Base-by-base conservation (phyloP, 2,329 filamentous ascomycete genomes). In the Fusarium bactridioides region DNA sequence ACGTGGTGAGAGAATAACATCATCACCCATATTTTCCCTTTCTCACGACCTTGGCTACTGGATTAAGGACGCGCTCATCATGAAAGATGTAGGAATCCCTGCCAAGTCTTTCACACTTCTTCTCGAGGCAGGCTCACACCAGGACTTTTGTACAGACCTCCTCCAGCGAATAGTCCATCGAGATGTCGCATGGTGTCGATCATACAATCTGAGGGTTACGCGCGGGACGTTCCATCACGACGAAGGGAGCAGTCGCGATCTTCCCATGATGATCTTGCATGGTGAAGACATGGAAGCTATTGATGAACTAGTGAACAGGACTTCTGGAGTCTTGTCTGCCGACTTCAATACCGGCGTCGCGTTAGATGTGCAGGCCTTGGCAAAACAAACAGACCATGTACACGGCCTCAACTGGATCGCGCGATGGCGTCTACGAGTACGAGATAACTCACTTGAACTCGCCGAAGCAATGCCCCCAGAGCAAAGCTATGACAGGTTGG, bases 381-480 rank as follows among this genome's bases (percentile, higher is more conserved):
- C 43, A 0, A 13, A 9, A 0, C 1, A 45, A 5, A 45, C 43
- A 23, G 5, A 45, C 18, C 11, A 45, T 6, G 5, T 45, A 8
- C 0, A 45, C 18, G 18, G 43, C 18, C 10, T 0, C 8, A 0
- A 13, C 5, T 45, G 43, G 43, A 0, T 19, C 16, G 0, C 1
- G 7, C 0, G 3, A 44, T 44, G 43, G 43, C 41, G 27, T 25
- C 23, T 25, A 25, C 23, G 23, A 25, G 23, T 25, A 25, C 23
- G 23, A 25, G 23, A 25, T 25, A 25, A 25, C 23, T 25, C 23
- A 25, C 23, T 25, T 25, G 23, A 25, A 25, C 23, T 25, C 23
- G 23, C 23, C 23, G 23, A 25, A 25, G 23, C 4, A 25, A 25
- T 25, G 23, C 23, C 23, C 23, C 23, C 23, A 25, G 23, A 25